These are phyloP conservation scores for Candida stauntonica DNA, from an alignment of 805 yeast species.

Conservation along the genomic window DNA sequence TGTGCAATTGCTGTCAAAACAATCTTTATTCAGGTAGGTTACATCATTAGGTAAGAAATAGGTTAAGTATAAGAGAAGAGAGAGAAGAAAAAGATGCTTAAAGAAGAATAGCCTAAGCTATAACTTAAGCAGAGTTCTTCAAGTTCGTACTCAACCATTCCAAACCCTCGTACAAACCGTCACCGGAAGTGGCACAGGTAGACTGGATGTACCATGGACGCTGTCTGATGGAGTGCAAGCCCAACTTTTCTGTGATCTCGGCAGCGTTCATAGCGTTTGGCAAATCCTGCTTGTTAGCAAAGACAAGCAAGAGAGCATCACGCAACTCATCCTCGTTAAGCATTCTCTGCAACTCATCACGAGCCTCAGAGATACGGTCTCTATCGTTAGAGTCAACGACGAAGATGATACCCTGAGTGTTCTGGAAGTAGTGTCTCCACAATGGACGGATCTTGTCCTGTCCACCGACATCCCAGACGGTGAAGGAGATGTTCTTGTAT, in stretches of 20 bases:
- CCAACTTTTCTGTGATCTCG: conserved; percentile 95
- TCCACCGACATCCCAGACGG: conserved; percentile 99
- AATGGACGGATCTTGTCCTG: conserved; percentile 98
- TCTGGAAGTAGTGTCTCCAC: conserved; percentile 99
- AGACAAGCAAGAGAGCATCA: conserved; percentile 90
- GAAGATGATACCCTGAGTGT: conserved; percentile 97
- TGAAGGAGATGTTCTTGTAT: conserved; percentile 93
- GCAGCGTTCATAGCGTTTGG: conserved; percentile 99
- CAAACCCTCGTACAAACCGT: conserved; percentile 95
- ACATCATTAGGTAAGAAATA: conserved; percentile 6
- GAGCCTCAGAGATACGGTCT: conserved; percentile 96
- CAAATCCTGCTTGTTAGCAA: conserved; percentile 98
- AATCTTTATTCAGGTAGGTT: conserved; percentile 9
- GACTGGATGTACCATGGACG: conserved; percentile 99
- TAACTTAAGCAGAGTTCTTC: conserved; percentile 58
- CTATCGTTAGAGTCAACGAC: conserved; percentile 98
- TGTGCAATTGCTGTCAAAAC: too few relatives aligned
- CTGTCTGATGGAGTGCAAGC: conserved; percentile 94
- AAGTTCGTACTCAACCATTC: conserved; percentile 94
- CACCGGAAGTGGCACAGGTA: conserved; percentile 98
- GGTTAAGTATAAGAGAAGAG: conserved; percentile 2
- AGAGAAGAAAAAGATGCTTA: conserved; percentile 3
- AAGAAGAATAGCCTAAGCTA: too few relatives aligned
- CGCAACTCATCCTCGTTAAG: conserved; percentile 97
- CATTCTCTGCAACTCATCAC: conserved; percentile 98